These are phyloP conservation scores for Puccinia triticina DNA, from an alignment of 1,284 basidiomycete genomes.

Conservation along the genomic window DNA sequence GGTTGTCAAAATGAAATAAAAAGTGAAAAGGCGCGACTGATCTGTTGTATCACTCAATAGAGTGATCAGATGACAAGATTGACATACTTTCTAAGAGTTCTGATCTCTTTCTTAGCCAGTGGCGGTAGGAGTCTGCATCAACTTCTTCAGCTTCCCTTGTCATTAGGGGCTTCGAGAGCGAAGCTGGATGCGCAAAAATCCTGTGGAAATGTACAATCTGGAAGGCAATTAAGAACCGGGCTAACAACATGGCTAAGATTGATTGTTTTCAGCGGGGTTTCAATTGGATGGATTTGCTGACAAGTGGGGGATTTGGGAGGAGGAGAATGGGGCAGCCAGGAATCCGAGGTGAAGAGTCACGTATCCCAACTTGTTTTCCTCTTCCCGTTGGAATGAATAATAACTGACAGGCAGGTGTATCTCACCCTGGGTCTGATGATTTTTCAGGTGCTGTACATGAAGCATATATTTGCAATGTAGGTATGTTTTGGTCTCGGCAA, in stretches of 20 bases:
- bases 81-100: background rate
- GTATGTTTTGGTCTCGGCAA: background rate
- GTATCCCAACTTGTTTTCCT: too few species aligned
- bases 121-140: background rate
- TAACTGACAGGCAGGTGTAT: too few species aligned
- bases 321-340: too few species aligned
- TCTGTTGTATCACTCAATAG: too few species aligned
- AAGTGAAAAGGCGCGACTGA: too few species aligned
- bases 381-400: too few species aligned
- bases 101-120: background rate
- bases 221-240: background rate
- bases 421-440: background rate
- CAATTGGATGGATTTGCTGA: too few species aligned
- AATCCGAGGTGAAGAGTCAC: too few species aligned
- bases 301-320: too few species aligned
- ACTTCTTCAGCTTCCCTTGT: background rate
- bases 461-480: background rate
- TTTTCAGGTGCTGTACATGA: background rate
- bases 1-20: background rate
- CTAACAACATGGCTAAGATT: background rate
- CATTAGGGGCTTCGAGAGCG: background rate
- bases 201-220: background rate
- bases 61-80: background rate
- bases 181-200: background rate
- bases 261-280: background rate